Conservation (phyloP, 352 stramenopile species). For the Aphanomyces euteiches region DNA sequence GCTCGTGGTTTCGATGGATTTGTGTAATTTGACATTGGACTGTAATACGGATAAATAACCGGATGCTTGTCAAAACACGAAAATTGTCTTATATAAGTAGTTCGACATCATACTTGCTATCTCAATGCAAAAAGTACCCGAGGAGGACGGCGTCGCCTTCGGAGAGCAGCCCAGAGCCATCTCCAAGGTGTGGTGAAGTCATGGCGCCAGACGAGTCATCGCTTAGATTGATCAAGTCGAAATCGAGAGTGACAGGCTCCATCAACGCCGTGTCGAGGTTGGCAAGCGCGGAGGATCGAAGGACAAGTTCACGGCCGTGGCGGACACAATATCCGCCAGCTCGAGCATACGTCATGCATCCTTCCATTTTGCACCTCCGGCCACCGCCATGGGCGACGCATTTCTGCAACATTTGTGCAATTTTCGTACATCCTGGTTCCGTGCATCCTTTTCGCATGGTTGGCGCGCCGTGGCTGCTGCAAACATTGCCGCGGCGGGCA, state of each 20-base stretch:
- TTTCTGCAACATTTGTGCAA: slow-evolving; percentile 3
- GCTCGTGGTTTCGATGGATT: no score
- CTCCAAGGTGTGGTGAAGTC: no score
- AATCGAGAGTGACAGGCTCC: neutral
- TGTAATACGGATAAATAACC: no score
- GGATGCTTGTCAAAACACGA: no score
- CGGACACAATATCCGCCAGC: slow-evolving; percentile 5
- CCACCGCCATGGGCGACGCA: slow-evolving; percentile 22
- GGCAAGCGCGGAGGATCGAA: neutral
- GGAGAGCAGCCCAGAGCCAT: neutral
- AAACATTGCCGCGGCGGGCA: neutral
- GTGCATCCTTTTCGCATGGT: neutral
- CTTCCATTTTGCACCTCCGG: slow-evolving; percentile 22
- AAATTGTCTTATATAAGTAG: no score
- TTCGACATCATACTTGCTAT: no score
- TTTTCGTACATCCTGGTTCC: slow-evolving; percentile 8
- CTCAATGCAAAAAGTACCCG: neutral
- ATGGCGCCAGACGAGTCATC: neutral
- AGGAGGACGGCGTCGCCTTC: slow-evolving; percentile 9
- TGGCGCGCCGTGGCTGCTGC: neutral
- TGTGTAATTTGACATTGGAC: no score
- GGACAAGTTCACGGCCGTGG: slow-evolving; percentile 11
- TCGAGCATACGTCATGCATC: slow-evolving; percentile 15
- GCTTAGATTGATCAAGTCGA: neutral
- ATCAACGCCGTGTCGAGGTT: neutral